Base-by-base conservation (phyloP, 306 rosid species). In the Clitoria ternatea region DNA sequence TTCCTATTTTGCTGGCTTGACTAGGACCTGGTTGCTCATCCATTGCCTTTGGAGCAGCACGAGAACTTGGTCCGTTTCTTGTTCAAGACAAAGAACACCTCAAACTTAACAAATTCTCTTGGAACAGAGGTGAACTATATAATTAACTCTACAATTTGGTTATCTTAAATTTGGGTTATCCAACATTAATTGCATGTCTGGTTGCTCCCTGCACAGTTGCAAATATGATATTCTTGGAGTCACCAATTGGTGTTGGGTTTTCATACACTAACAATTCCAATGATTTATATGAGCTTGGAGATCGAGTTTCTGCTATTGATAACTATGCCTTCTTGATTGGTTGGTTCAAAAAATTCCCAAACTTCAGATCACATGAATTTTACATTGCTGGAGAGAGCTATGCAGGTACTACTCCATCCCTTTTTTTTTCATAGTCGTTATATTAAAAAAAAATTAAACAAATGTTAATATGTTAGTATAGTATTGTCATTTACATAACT, bases 1-100 rank as follows among this genome's bases (percentile, higher is more conserved):
- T 54, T 26, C 20, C 6, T 26, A 17, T 22, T 40, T 42, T 50
- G 2, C 11, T 22, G 62, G 14, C 72, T 84, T n/a, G 90, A 63
- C 14, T 72, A 87, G 96, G 96, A 74, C 96, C 93, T 36, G 96
- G 96, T 2, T 85, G 93, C 68, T 90, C 93, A 0, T 90, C 93
- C 2, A 23, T 90, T 36, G 93, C 79, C 0, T 80, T 61, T 59
- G 91, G 96, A 68, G 96, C 96, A 50, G 86, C 89, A n/a, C 84
- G 77, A 64, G 96, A 90, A 73, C 77, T 90, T 29, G 96, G 96
- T 13, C 93, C 96, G 40, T 89, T 89, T 76, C 85, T 79, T 17
- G 82, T 89, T 29, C 24, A 72, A 9, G 68, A 12, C 53, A 72
- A 79, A 17, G 81, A 77, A 9, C 27, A 19, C 6, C 73, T 89